A percentile compares a stretch with the other conserved stretches of the same genome.
Evolutionary conservation across 1,139 yeast species (phyloP).

Genomic region (Arxiozyma heterogenica): DNA sequence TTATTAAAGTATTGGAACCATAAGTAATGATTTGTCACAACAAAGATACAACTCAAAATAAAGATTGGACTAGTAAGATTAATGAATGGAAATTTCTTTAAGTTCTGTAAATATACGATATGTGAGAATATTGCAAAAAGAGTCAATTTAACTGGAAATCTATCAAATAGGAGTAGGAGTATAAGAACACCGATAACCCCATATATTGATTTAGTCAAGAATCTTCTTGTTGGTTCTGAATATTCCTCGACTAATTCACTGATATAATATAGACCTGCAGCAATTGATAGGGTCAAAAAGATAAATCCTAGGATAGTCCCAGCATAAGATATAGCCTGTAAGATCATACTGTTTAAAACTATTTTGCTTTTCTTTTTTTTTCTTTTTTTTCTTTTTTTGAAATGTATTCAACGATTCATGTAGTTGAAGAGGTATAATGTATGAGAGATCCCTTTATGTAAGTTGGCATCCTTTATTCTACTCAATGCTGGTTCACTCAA

Average conservation of each 20-base stretch:
- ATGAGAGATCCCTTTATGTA: too few species aligned
- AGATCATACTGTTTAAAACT: conserved; percentile 34
- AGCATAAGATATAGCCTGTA: conserved; percentile 48
- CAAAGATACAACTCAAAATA: conserved; percentile 60
- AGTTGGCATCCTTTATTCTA: too few species aligned
- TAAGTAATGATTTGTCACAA: conserved; percentile 69
- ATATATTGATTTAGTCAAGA: conserved; percentile 55
- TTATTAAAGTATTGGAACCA: conserved; percentile 88
- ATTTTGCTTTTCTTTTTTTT: neutral
- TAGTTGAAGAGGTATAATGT: too few species aligned
- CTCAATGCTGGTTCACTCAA: too few species aligned
- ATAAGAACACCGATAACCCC: conserved; percentile 45
- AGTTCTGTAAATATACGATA: conserved; percentile 63
- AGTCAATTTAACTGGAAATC: conserved; percentile 64
- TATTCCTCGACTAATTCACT: conserved; percentile 93
- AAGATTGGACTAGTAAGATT: conserved; percentile 64
- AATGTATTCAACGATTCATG: too few species aligned
- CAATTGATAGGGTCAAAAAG: conserved; percentile 61
- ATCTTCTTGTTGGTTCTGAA: conserved; percentile 69
- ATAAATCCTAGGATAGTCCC: conserved; percentile 73
- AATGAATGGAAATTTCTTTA: conserved; percentile 76
- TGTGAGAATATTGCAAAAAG: conserved; percentile 62
- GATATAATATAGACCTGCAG: conserved; percentile 83
- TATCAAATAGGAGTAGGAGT: conserved; percentile 59
- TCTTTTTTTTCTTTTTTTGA: neutral